Evolutionary conservation across 78 protist species (phyloP).

Genomic region (Dictyostelium capitatum): DNA sequence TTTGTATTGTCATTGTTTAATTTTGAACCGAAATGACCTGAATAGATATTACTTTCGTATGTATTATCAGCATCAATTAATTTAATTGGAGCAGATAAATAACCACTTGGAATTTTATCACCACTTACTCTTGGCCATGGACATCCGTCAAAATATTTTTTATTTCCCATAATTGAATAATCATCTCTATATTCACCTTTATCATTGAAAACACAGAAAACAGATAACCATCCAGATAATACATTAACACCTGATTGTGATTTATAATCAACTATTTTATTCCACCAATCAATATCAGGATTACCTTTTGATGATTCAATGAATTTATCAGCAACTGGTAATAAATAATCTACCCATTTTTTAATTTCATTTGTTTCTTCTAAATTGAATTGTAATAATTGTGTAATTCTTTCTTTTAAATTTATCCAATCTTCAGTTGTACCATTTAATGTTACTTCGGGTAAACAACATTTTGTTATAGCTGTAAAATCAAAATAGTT

Average conservation of each 20-base stretch:
- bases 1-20: neutral
- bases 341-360: conserved; percentile 45
- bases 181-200: neutral
- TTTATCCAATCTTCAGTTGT: conserved; percentile 59
- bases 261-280: conserved; percentile 11
- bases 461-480: conserved; percentile 29
- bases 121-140: neutral
- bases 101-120: neutral
- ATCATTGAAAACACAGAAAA: neutral
- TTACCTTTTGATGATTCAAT: neutral
- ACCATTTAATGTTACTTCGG: conserved; percentile 60
- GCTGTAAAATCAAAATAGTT: conserved; percentile 33
- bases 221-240: neutral
- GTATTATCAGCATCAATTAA: neutral
- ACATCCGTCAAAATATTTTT: too few relatives aligned
- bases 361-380: conserved; percentile 21
- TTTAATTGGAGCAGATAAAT: neutral
- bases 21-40: neutral
- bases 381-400: conserved; percentile 24
- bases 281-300: conserved; percentile 47
- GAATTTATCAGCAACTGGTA: conserved; percentile 49
- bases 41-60: neutral
- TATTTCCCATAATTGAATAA: too few relatives aligned
- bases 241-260: neutral
- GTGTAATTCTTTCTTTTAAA: conserved; percentile 1